Evolutionary conservation across 2,329 filamentous ascomycete species (phyloP), one percentile per base, ranked within the genome.

Genomic region (Sporothrix curviconia): DNA sequence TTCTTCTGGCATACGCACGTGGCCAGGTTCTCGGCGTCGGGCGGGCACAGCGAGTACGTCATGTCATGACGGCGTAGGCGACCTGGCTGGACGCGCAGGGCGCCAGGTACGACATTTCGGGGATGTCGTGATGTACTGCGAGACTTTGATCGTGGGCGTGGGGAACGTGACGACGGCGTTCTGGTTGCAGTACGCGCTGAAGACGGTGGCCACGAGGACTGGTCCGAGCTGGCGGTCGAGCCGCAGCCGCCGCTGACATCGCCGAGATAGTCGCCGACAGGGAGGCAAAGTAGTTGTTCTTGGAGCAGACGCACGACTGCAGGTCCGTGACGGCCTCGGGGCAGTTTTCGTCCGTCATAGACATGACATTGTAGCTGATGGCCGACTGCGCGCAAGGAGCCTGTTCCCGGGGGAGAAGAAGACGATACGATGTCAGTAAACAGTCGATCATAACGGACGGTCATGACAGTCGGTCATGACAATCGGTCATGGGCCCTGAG

Each of bases 261-360:
- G 14, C 63, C 9, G 73, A 74, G 22, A 81, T 68, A 6, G 61
- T 64, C 1, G 69, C 67, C 14, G 69, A 67, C 55, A 81, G 65
- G 3, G 71, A 67, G 4, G 66, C 69, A 15, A 70, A 67, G 59
- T 74, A 72, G 49, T 70, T 71, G 60, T 73, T 71, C 64, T 78
- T 76, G 14, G 74, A 75, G 68, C 79, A 82, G n/a, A 79, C 71
- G 58, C 79, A 82, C 8, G 72, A 74, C 61, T 81, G 78, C 8
- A 82, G 66, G 4, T 70, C 73, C 4, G 72, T 71, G 14, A 72
- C 73, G 5, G 66, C 74, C 25, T 74, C 68, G 14, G 73, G 73
- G 60, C 78, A 81, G 46, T 68, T 69, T 9, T 69, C 67, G 28
- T 69, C 64, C 0, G 78, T 80, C 61, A 76, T 70, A 36, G 63